These are phyloP conservation scores for Benincasa hispida DNA, from an alignment of 306 rosid species.

Conservation along the genomic window DNA sequence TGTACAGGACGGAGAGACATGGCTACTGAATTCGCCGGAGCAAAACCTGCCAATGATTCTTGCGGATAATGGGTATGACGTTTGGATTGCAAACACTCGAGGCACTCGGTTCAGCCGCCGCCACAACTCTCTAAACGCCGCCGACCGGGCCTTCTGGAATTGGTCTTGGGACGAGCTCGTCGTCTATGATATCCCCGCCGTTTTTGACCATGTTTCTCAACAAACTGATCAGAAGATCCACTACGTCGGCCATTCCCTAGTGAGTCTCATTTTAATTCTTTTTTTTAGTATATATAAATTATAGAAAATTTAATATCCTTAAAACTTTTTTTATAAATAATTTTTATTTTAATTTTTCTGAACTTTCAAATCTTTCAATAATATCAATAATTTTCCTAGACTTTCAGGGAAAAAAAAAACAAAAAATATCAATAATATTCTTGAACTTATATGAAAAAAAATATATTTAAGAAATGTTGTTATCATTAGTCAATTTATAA, in stretches of 20 bases:
- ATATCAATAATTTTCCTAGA: too few species aligned
- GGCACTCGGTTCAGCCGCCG: constrained; percentile 70
- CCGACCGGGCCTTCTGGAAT: constrained; percentile 39
- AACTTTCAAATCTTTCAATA: too few species aligned
- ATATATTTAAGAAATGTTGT: too few species aligned
- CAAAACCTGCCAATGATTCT: constrained; percentile 63
- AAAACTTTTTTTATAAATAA: too few species aligned
- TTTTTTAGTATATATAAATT: too few species aligned
- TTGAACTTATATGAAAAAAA: too few species aligned
- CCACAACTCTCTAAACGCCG: constrained; percentile 40
- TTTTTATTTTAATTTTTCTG: too few species aligned
- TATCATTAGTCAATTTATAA: too few species aligned
- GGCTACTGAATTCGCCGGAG: constrained; percentile 65
- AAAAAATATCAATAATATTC: too few species aligned
- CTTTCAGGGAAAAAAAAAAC: too few species aligned
- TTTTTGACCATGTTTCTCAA: constrained; percentile 44
- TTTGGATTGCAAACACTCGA: constrained; percentile 79
- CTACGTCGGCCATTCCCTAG: constrained; percentile 84
- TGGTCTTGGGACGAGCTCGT: constrained; percentile 87
- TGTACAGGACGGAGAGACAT: constrained; percentile 51
- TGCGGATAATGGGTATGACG: constrained; percentile 72
- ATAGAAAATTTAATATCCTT: too few species aligned
- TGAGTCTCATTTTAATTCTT: neutral
- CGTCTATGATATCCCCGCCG: constrained; percentile 63
- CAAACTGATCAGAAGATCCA: constrained; percentile 68